Evolutionary conservation across 2,329 filamentous ascomycete genomes (phyloP).

Genomic region (Neofusicoccum cordaticola): DNA sequence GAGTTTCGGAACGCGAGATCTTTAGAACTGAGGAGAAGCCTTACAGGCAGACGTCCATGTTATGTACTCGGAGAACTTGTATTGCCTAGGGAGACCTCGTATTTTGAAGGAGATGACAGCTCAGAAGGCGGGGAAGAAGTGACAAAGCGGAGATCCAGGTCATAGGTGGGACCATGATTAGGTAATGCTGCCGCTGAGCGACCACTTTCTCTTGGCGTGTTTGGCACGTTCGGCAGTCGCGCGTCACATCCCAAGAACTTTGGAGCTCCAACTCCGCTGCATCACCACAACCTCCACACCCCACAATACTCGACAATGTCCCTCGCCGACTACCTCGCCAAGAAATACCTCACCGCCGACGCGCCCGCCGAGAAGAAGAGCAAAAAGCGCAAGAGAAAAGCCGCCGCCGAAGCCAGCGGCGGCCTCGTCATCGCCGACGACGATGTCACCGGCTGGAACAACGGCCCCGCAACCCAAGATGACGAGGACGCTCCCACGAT

Average conservation of each 20-base stretch:
- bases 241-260: constrained; percentile 16
- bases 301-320: constrained; percentile 45
- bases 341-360: constrained; percentile 80
- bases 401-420: constrained; percentile 27
- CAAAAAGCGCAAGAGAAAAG: constrained; percentile 53
- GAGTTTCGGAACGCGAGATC: no score
- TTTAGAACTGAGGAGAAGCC: not conserved
- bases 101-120: not conserved
- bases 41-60: no score
- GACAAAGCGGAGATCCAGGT: not conserved
- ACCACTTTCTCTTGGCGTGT: not conserved
- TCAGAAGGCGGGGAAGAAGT: not conserved
- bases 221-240: not conserved
- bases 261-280: constrained; percentile 14
- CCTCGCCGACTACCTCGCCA: constrained; percentile 81
- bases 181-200: not conserved
- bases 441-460: constrained; percentile 53
- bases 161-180: not conserved
- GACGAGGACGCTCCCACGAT: constrained; percentile 54
- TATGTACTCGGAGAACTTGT: no score
- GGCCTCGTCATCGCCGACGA: constrained; percentile 52
- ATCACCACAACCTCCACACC: not conserved
- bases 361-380: constrained; percentile 43
- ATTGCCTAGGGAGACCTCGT: no score
- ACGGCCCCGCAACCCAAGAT: constrained; percentile 51